Percentiles rank a stretch among this genome's conserved stretches.
These are phyloP conservation scores for Lepidium campestre DNA, from an alignment of 441 rosid species.

Conservation along the genomic window DNA sequence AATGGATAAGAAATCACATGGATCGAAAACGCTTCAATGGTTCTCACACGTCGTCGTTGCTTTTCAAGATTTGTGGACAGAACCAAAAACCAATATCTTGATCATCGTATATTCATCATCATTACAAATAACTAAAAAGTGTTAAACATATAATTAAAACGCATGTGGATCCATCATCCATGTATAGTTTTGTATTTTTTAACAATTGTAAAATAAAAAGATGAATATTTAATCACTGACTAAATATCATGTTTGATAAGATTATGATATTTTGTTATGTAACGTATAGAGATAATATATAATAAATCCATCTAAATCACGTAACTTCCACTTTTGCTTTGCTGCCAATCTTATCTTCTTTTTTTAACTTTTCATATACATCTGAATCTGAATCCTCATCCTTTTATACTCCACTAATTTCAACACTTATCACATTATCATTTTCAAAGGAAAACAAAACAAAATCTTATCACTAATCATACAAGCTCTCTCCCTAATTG, in stretches of 20 bases:
- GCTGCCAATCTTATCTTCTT: constrained; percentile 11
- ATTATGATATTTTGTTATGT: not conserved
- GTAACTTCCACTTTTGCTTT: constrained; percentile 23
- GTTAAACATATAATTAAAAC: not conserved
- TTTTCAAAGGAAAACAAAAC: not conserved
- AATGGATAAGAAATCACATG: constrained; percentile 30
- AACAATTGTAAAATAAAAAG: no score
- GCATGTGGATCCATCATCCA: no score
- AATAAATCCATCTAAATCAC: constrained; percentile 16
- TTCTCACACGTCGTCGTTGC: constrained; percentile 15
- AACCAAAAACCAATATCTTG: constrained; percentile 14
- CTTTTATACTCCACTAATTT: constrained; percentile 5
- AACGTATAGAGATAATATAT: not conserved
- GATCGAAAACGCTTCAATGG: not conserved
- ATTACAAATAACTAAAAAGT: not conserved
- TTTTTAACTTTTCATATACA: not conserved
- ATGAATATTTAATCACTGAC: no score
- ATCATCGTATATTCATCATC: not conserved
- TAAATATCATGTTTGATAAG: constrained; percentile 9
- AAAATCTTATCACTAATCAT: not conserved
- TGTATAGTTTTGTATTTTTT: no score
- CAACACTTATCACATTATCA: not conserved
- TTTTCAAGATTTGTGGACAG: constrained; percentile 21
- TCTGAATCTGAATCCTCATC: not conserved
- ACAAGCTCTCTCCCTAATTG: not conserved